Evolutionary conservation across 2,329 filamentous ascomycete species (phyloP).

Genomic region (Fusarium citri): DNA sequence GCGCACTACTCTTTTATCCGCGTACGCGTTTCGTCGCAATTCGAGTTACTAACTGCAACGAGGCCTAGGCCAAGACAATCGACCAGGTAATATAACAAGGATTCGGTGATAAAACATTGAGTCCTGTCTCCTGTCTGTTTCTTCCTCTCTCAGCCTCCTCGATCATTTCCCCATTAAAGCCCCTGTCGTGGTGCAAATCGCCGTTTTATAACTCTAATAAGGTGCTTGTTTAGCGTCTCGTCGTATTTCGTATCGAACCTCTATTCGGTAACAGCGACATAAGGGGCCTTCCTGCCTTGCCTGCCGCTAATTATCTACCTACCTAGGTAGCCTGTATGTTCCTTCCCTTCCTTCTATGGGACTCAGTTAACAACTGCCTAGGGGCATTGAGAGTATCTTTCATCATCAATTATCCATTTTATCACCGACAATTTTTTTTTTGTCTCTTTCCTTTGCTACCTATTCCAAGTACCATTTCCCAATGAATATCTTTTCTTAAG

Average conservation of each 20-base stretch:
- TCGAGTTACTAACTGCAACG: not conserved
- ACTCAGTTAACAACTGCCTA: constrained; percentile 8
- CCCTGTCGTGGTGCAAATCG: constrained; percentile 2
- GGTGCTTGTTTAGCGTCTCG: constrained; percentile 14
- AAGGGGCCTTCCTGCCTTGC: not conserved
- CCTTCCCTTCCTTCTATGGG: not conserved
- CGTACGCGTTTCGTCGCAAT: not conserved
- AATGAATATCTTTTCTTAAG: not conserved
- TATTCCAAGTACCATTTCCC: not conserved
- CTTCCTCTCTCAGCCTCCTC: not conserved
- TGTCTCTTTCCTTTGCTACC: not conserved
- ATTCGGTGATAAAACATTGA: not conserved
- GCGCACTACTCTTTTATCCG: not conserved
- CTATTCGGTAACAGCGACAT: not conserved
- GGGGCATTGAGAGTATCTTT: not conserved
- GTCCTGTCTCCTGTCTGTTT: not conserved
- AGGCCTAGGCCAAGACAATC: not conserved
- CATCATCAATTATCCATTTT: constrained; percentile 11
- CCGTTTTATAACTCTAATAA: not conserved
- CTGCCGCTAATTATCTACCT: not conserved
- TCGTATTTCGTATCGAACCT: constrained; percentile 36
- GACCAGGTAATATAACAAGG: not conserved
- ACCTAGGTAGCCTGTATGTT: constrained; percentile 2
- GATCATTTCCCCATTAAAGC: constrained; percentile 19
- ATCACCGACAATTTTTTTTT: not conserved